Percentiles rank a stretch among this genome's conserved stretches.
Conservation (phyloP, 345 rosid genomes). For the Eucalyptus erythrocorys region DNA sequence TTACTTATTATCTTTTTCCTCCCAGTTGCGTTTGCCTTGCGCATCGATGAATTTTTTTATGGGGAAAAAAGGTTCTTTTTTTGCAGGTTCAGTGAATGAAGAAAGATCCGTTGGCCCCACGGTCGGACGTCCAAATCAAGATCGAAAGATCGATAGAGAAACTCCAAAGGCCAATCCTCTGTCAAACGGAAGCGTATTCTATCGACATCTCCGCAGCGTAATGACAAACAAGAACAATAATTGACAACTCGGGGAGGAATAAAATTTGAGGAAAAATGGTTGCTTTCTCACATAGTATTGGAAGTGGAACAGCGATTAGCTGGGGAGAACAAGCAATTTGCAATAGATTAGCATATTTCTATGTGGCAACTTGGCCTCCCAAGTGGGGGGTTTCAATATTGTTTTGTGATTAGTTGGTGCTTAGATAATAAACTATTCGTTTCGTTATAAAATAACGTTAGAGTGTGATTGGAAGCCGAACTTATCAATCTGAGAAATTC, state of each 20-base stretch:
- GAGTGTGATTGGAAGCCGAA: rapidly evolving
- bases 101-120: neutral
- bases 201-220: neutral
- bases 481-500: neutral
- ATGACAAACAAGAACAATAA: neutral
- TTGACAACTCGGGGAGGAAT: neutral
- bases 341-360: neutral
- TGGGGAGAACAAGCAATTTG: neutral
- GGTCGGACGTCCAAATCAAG: neutral
- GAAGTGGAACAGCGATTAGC: neutral
- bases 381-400: neutral
- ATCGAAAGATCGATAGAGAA: neutral
- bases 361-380: neutral
- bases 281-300: neutral
- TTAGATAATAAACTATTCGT: neutral
- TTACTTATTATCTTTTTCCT: neutral
- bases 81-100: neutral
- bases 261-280: neutral
- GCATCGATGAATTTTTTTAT: neutral
- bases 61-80: neutral
- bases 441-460: neutral
- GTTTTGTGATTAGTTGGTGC: neutral
- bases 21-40: neutral
- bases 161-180: neutral
- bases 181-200: neutral